phyloP scores from a whole-genome alignment of 495 filamentous ascomycete species.

The Recurvomyces mirabilis region DNA sequence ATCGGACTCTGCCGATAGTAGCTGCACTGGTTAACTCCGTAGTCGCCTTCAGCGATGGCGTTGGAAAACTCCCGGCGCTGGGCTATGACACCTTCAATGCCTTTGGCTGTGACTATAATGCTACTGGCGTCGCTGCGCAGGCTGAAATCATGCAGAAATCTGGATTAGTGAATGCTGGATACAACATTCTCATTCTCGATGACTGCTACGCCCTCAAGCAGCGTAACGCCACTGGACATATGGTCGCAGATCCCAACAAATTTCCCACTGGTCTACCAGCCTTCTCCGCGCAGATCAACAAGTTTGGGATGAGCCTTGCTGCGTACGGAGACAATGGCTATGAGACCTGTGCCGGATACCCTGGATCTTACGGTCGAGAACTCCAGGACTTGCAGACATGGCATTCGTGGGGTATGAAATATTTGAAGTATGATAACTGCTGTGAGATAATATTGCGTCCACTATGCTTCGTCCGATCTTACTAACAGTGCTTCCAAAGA shows the following conservation, averaged over 20 bases:
- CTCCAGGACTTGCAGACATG: constrained; percentile 14
- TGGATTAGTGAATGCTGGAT: constrained; percentile 17
- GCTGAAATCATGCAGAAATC: constrained; percentile 13
- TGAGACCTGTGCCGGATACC: constrained; percentile 13
- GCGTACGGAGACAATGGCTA: constrained; percentile 18
- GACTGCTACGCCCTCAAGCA: constrained; percentile 18
- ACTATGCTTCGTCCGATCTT: not conserved
- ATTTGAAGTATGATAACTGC: constrained; percentile 25
- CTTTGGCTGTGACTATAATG: constrained; percentile 19
- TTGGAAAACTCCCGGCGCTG: constrained; percentile 17
- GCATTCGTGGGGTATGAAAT: constrained; percentile 16
- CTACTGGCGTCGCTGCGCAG: constrained; percentile 10
- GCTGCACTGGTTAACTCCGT: not conserved
- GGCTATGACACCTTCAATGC: constrained; percentile 22
- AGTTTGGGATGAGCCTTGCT: constrained; percentile 10
- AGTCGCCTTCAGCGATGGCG: constrained; percentile 17
- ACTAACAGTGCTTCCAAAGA: constrained; percentile 1
- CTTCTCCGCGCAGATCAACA: constrained; percentile 11
- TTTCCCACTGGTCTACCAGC: constrained; percentile 17
- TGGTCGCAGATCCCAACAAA: constrained; percentile 15
- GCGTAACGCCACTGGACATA: constrained; percentile 13
- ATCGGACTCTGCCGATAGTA: too few species aligned
- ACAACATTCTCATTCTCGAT: constrained; percentile 20
- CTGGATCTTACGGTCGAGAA: constrained; percentile 14
- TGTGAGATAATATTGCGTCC: not conserved